A percentile compares a stretch with the other conserved stretches of the same genome.
These are phyloP conservation scores for Bothriochloa decipiens DNA, from an alignment of 176 grass and related monocot genomes.

Conservation along the genomic window DNA sequence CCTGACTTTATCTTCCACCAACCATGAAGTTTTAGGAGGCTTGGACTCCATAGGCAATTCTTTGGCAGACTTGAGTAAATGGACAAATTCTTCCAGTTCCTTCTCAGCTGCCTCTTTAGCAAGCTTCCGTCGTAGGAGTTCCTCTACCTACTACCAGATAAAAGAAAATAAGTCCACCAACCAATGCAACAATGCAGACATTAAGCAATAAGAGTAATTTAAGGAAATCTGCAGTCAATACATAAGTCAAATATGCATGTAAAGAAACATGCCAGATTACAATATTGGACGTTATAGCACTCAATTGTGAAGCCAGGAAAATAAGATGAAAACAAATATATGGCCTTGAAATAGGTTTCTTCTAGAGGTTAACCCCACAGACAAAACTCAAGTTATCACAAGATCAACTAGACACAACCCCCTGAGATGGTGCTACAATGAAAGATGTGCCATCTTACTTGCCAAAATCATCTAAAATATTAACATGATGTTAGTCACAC, in stretches of 20 bases:
- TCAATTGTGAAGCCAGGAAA: background rate
- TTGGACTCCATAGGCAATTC: constrained; percentile 66
- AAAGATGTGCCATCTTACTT: constrained; percentile 1
- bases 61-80: constrained; percentile 76
- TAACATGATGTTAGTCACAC: background rate
- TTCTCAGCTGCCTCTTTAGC: constrained; percentile 76
- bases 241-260: constrained; percentile 9
- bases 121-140: constrained; percentile 75
- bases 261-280: constrained; percentile 22
- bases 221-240: background rate
- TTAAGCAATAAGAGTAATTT: constrained; percentile 18
- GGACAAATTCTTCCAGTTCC: constrained; percentile 89
- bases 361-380: background rate
- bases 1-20: constrained; percentile 74
- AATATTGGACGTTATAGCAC: background rate
- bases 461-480: constrained; percentile 5
- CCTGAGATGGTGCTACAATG: background rate
- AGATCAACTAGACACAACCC: constrained; percentile 20
- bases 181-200: constrained; percentile 16
- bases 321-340: constrained; percentile 10
- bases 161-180: constrained; percentile 43
- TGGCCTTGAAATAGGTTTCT: background rate
- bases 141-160: constrained; percentile 88
- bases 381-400: background rate
- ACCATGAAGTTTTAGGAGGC: constrained; percentile 81